Percentiles rank a stretch among this genome's conserved stretches.
Evolutionary conservation across 2,329 filamentous ascomycete genomes (phyloP).

Genomic region (Fusarium sp.): DNA sequence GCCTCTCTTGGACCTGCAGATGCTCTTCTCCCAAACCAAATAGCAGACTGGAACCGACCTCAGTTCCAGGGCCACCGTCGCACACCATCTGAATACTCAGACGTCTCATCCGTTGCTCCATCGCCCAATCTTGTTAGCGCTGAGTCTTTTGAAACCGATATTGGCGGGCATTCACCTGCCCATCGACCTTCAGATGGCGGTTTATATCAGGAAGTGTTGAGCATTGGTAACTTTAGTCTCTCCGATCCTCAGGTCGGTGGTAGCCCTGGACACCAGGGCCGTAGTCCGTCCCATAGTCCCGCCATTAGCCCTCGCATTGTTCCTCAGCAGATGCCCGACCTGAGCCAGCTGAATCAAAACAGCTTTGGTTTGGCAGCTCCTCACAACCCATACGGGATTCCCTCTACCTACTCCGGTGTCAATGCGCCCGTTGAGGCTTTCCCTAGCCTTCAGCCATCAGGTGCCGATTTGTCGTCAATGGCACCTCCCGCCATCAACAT

Average conservation of each 20-base stretch:
- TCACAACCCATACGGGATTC: slow-evolving; percentile 54
- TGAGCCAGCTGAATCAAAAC: slow-evolving; percentile 62
- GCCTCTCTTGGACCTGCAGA: slow-evolving; percentile 68
- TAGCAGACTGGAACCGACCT: slow-evolving; percentile 64
- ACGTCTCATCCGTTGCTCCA: slow-evolving; percentile 85
- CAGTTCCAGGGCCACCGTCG: slow-evolving; percentile 86
- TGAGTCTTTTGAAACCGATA: slow-evolving; percentile 81
- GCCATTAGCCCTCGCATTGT: slow-evolving; percentile 73
- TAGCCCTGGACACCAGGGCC: slow-evolving; percentile 75
- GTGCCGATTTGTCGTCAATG: slow-evolving; percentile 75
- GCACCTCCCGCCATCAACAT: slow-evolving; percentile 95
- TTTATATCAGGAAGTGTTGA: slow-evolving; percentile 82
- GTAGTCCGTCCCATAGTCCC: slow-evolving; percentile 82
- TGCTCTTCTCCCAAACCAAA: slow-evolving; percentile 65
- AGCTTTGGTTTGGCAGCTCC: slow-evolving; percentile 59
- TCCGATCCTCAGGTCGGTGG: slow-evolving; percentile 75
- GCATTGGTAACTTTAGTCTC: slow-evolving; percentile 83
- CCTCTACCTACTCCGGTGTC: slow-evolving; percentile 53
- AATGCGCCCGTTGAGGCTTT: slow-evolving; percentile 62
- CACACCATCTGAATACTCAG: slow-evolving; percentile 90
- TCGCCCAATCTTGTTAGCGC: slow-evolving; percentile 84
- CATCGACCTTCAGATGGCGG: slow-evolving; percentile 77
- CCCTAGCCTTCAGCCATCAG: slow-evolving; percentile 62
- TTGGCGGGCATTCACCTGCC: slow-evolving; percentile 82
- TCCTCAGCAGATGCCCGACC: slow-evolving; percentile 67